Percentiles rank a stretch among this genome's conserved stretches.
These are phyloP conservation scores for Botrytis porri DNA, from an alignment of 2,329 filamentous ascomycete species.

Conservation along the genomic window DNA sequence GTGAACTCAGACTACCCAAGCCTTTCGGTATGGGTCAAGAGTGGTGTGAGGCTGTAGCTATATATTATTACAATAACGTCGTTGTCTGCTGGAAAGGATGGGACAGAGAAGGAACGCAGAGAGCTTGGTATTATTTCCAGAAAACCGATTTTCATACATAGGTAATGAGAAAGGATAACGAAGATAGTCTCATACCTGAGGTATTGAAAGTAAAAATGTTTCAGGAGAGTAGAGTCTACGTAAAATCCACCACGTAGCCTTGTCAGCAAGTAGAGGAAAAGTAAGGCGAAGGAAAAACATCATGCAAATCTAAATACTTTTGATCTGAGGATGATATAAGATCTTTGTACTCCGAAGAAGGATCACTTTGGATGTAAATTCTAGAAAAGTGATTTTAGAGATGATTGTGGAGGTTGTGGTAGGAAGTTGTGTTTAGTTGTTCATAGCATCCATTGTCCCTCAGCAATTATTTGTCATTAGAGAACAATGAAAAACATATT, in stretches of 20 bases:
- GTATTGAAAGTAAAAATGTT: not conserved
- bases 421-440: not conserved
- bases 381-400: not conserved
- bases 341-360: not conserved
- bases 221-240: not conserved
- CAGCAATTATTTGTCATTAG: not conserved
- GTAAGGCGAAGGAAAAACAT: not conserved
- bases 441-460: not conserved
- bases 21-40: not conserved
- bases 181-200: not conserved
- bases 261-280: not conserved
- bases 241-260: not conserved
- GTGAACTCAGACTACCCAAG: not conserved
- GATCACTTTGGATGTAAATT: not conserved
- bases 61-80: not conserved
- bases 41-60: not conserved
- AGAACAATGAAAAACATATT: not conserved
- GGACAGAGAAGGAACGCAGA: not conserved
- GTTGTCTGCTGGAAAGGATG: not conserved
- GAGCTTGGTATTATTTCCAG: not conserved
- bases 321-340: not conserved
- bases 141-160: not conserved
- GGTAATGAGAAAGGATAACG: not conserved
- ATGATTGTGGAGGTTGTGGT: not conserved
- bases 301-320: not conserved